These are phyloP conservation scores for Malus sylvestris DNA, from an alignment of 306 rosid species.

Conservation along the genomic window DNA sequence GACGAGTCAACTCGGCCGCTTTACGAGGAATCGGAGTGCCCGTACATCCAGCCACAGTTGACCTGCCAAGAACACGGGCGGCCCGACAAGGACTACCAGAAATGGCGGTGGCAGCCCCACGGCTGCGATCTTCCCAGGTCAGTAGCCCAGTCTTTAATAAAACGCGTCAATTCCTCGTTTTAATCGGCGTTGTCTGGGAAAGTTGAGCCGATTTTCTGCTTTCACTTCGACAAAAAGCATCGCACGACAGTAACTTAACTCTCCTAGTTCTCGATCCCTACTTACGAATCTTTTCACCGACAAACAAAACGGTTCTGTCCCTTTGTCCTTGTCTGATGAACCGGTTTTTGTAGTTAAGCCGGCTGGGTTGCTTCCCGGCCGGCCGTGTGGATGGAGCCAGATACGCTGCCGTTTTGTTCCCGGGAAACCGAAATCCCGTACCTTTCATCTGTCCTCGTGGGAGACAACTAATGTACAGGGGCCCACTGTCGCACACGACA, in stretches of 20 bases:
- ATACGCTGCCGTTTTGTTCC: too few species aligned
- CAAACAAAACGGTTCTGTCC: not conserved
- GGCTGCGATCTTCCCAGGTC: conserved; percentile 84
- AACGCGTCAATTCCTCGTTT: not conserved
- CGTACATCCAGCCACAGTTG: conserved; percentile 91
- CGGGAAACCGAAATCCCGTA: not conserved
- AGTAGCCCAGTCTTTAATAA: conserved; percentile 23
- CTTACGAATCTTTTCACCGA: not conserved
- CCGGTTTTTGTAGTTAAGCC: not conserved
- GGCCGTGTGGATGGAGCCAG: not conserved
- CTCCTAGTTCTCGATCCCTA: not conserved
- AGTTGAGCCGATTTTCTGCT: not conserved
- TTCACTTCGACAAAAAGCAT: not conserved
- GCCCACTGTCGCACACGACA: not conserved
- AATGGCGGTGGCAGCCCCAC: conserved; percentile 92
- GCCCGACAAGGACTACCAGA: conserved; percentile 61
- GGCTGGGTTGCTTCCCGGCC: not conserved
- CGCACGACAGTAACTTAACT: not conserved
- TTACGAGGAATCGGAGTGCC: conserved; percentile 89
- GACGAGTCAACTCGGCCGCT: conserved; percentile 65
- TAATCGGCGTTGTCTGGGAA: not conserved
- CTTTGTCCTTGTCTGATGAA: not conserved
- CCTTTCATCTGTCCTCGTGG: not conserved
- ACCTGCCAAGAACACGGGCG: conserved; percentile 86
- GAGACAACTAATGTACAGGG: not conserved